Evolutionary conservation across 441 rosid species (phyloP).

Genomic region (Sinapis alba): DNA sequence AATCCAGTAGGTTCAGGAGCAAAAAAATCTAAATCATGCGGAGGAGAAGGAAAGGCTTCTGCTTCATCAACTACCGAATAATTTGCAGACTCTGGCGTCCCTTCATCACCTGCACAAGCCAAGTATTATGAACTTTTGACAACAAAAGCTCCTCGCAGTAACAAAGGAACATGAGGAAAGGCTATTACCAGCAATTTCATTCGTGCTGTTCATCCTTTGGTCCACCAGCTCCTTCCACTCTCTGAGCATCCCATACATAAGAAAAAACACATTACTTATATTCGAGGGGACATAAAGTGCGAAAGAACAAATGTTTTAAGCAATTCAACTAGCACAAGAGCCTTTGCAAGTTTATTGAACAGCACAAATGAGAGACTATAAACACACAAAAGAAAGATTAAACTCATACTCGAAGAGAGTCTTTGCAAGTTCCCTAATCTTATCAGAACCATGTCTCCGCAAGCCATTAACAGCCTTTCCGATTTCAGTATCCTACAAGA

Average conservation of each 20-base stretch:
- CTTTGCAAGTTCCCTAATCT: constrained; percentile 59
- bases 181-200: constrained; percentile 24
- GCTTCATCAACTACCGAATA: constrained; percentile 66
- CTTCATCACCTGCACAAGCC: constrained; percentile 43
- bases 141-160: neutral
- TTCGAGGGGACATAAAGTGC: constrained; percentile 15
- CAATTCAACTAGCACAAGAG: neutral
- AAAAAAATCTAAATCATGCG: constrained; percentile 68
- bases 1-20: constrained; percentile 55
- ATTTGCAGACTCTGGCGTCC: constrained; percentile 82
- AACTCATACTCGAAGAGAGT: constrained; percentile 64
- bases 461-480: constrained; percentile 84
- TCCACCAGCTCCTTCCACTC: constrained; percentile 39
- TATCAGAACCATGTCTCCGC: constrained; percentile 61
- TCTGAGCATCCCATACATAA: constrained; percentile 34
- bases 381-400: constrained; percentile 6
- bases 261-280: constrained; percentile 6
- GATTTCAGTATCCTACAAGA: constrained; percentile 71
- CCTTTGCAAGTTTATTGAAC: too few species aligned
- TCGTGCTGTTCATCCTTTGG: constrained; percentile 14
- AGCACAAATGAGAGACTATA: neutral
- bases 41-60: constrained; percentile 90
- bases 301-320: neutral
- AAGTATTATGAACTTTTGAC: neutral
- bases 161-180: neutral